Conservation (phyloP, 129 eudicot species). For the Pittosporum tobira region DNA sequence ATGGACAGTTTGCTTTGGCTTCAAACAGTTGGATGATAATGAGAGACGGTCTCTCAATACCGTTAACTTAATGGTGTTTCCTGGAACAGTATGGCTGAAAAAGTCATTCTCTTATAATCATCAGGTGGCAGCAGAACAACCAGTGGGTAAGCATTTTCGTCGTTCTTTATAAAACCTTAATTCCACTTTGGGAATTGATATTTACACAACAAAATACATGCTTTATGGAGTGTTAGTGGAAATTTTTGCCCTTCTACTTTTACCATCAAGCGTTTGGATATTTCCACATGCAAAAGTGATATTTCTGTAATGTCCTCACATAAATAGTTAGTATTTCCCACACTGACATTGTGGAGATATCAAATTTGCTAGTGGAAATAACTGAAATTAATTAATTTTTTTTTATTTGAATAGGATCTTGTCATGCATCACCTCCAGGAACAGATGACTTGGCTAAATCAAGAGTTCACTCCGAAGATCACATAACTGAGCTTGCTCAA, state of each 20-base stretch:
- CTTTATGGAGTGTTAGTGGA: too few species aligned
- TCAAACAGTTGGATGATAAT: constrained; percentile 52
- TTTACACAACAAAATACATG: too few species aligned
- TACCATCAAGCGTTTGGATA: too few species aligned
- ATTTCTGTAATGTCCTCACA: too few species aligned
- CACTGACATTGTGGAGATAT: too few species aligned
- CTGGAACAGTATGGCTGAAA: constrained; percentile 82
- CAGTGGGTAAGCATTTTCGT: constrained; percentile 17
- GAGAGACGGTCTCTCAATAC: constrained; percentile 46
- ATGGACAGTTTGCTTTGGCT: constrained; percentile 81
- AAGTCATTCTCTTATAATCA: constrained; percentile 38
- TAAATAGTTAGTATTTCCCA: too few species aligned
- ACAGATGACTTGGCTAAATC: constrained; percentile 9
- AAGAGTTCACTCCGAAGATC: neutral
- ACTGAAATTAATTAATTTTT: too few species aligned
- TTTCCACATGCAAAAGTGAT: too few species aligned
- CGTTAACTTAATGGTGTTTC: constrained; percentile 78
- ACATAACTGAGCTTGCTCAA: neutral
- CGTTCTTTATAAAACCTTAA: neutral
- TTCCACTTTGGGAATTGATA: too few species aligned
- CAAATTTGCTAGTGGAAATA: too few species aligned
- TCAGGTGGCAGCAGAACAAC: constrained; percentile 9
- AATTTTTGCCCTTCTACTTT: too few species aligned
- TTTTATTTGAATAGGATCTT: neutral
- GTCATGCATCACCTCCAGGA: constrained; percentile 3